Base-by-base conservation (phyloP, 352 stramenopile species). In the Pythium graminicola region DNA sequence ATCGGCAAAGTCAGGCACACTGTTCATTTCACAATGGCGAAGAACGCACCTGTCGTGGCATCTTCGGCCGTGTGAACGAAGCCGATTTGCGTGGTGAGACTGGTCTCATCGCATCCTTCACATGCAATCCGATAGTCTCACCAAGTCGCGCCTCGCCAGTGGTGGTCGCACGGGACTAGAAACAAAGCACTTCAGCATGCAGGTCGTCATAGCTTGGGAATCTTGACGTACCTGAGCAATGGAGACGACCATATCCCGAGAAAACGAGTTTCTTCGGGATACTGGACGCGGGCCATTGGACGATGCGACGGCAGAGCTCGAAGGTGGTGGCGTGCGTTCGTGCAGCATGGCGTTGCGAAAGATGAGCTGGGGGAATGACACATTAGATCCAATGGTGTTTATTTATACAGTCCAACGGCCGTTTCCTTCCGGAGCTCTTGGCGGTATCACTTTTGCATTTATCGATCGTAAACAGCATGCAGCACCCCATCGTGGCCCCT, bases 221-320 rank as follows among this genome's bases (percentile, higher is more conserved):
- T 14, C 8, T 20, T 47, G 10, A 26, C 5, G 6, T 50, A 72
- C 67, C 64, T 72, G 60, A 16, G 61, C 57, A 38, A 75, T 72
- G 13, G 56, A 47, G 10, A 53, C 54, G 1, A 60, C 54, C 13
- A 36, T 32, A 3, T 64, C 64, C n/a, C 60, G 42, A 2, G 64
- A 70, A 46, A 75, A 75, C 38, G 64, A 75, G 33, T 68, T 72
- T 20, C 67, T 57, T 2, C 67, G 60, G 17, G 50, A 44, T 7
- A 69, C 35, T n/a, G 23, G 39, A 14, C 40, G 60, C 20, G 56
- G 33, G 1, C 14, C 4, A 5, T 23, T 11, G 4, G 1, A 43
- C 29, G 23, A 22, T 17, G 3, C 45, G n/a, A 59, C 43, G 10
- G n/a, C 57, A 26, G 46, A 19, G 32, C 31, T 56, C 7, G 40